Evolutionary conservation across 2,329 filamentous ascomycete species (phyloP).

Genomic region (Pseudonectria buxi): DNA sequence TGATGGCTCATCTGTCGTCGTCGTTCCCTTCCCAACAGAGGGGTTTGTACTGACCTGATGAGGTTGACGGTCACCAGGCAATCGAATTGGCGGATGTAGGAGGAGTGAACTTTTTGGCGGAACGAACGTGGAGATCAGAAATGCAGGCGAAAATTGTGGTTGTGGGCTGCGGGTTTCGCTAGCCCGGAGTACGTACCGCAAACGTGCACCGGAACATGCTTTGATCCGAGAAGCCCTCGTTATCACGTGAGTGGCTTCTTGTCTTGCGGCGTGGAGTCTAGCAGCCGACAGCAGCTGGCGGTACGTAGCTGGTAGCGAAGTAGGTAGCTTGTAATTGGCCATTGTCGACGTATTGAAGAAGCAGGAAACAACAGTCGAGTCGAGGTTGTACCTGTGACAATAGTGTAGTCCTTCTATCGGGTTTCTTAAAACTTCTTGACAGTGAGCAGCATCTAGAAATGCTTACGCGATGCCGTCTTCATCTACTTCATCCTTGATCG

Average conservation of each 20-base stretch:
- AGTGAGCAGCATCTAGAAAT: too few relatives aligned
- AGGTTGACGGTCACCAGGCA: conserved; percentile 41
- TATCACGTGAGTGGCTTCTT: conserved; percentile 16
- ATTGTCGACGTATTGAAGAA: too few relatives aligned
- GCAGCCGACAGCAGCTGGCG: too few relatives aligned
- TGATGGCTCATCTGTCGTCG: conserved; percentile 14
- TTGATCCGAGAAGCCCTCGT: conserved; percentile 20
- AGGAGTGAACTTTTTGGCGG: conserved; percentile 31
- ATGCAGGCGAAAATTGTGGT: conserved; percentile 33
- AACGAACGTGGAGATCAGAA: conserved; percentile 26
- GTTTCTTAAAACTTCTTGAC: too few relatives aligned
- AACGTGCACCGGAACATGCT: conserved; percentile 21
- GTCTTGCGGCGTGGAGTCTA: too few relatives aligned
- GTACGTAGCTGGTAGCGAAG: too few relatives aligned
- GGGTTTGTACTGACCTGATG: conserved; percentile 40
- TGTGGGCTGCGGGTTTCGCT: conserved; percentile 32
- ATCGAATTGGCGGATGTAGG: conserved; percentile 38
- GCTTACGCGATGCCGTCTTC: too few relatives aligned
- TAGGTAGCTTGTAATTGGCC: too few relatives aligned
- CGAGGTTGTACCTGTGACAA: too few relatives aligned
- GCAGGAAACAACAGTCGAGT: too few relatives aligned
- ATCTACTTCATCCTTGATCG: too few relatives aligned
- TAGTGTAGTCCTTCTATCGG: too few relatives aligned
- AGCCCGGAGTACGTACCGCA: conserved; percentile 28
- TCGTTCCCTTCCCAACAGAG: conserved; percentile 1